Conservation (phyloP, 257 asterid genomes). For the Gardenia jasminoides region DNA sequence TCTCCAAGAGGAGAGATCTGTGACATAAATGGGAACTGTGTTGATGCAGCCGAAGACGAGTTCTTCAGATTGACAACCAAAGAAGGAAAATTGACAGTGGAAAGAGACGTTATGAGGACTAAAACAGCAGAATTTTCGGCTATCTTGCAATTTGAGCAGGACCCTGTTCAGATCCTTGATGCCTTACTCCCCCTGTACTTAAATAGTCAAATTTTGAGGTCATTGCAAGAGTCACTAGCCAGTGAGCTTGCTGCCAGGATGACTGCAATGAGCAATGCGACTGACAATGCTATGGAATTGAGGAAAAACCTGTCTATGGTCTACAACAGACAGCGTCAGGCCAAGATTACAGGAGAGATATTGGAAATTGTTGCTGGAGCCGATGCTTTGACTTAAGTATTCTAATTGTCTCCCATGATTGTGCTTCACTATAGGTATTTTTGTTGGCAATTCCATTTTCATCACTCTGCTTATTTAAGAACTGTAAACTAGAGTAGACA, state of each 20-base stretch:
- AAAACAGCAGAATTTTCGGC: conserved; percentile 66
- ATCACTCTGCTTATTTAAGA: conserved; percentile 26
- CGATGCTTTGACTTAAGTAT: conserved; percentile 42
- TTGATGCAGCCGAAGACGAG: conserved; percentile 90
- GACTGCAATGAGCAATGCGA: conserved; percentile 89
- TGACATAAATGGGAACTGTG: conserved; percentile 73
- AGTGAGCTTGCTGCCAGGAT: conserved; percentile 92
- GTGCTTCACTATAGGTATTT: conserved; percentile 31
- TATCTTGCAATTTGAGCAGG: conserved; percentile 88
- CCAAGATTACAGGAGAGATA: conserved; percentile 89
- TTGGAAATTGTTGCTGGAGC: conserved; percentile 96
- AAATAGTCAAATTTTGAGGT: conserved; percentile 83
- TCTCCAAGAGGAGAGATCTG: conserved; percentile 93
- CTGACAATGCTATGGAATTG: conserved; percentile 72
- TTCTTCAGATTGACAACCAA: conserved; percentile 78
- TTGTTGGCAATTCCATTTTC: conserved; percentile 19
- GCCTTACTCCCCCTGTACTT: conserved; percentile 81
- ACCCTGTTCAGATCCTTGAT: conserved; percentile 85
- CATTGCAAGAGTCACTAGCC: conserved; percentile 82
- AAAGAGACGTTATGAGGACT: conserved; percentile 66
- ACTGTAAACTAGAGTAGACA: conserved; percentile 37
- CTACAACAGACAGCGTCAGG: conserved; percentile 83
- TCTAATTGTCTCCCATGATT: conserved; percentile 11
- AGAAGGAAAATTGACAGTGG: conserved; percentile 83
- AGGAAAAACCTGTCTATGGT: conserved; percentile 53